Base-by-base conservation (phyloP, 108 stramenopile species). In the Fragilariopsis cylindrus region DNA sequence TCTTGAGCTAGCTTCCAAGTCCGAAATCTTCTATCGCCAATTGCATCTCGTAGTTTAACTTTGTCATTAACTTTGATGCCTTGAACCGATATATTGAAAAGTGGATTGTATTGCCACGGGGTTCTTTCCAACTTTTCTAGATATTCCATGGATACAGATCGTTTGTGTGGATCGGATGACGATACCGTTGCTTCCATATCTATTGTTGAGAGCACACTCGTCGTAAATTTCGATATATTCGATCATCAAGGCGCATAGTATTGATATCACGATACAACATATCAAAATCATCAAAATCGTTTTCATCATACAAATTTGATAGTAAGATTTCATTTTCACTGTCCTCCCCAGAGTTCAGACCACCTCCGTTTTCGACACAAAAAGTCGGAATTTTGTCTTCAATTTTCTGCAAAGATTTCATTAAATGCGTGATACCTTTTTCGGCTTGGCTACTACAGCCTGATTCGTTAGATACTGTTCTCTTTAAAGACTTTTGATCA, bases 361-460 rank as follows among this genome's bases (percentile, higher is more conserved):
- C 50, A 57, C 54, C 77, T 72, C 50, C 70, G 58, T 68, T 83
- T 53, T 89, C 82, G 7, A 94, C 83, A 46, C 78, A 65, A 65
- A 87, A 92, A 0, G 91, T 92, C 48, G 93, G 88, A 46, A 95
- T 84, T 69, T 92, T 91, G 46, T 92, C 88, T 72, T 95, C 94
- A 5, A 83, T 70, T 53, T 76, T 78, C 73, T 91, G 85, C 40
- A 95, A 79, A 3, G 81, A 76, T 57, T 83, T 85, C 68, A 74
- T 86, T 4, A 90, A 65, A 13, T 74, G 76, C 18, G 72, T 41
- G 12, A 80, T 66, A n/a, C 72, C 66, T 42, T 81, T 85, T 52
- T 93, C 89, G 11, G 72, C 70, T 11, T 75, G 60, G 42, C 75
- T 40, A 60, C 81, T 80, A 5, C 60, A 42, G 13, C 19, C 43